Base-by-base conservation (phyloP, 164 flowering plant genomes). In the Vitis vinifera region DNA sequence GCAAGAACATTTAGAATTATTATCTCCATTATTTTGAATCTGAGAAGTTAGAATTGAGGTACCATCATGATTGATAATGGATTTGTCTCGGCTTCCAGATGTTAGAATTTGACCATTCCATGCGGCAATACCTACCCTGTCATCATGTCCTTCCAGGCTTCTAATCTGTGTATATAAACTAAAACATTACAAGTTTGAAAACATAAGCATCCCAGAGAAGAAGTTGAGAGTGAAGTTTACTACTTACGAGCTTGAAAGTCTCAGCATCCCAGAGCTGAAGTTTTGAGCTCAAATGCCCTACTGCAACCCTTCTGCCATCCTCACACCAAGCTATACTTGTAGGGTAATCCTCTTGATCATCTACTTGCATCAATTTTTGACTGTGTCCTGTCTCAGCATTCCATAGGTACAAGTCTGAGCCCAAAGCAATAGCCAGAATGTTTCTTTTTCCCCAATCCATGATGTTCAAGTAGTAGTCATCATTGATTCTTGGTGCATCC, bases 391-490 rank as follows among this genome's bases (percentile, higher is more conserved):
- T 79, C 50, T 63, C 65, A 15, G 81, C 66, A 59, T 83, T 82
- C 86, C 85, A 85, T 6, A 83, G 68, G 74, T 77, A 85, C 48
- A 82, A n/a, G 1, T 31, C 68, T 57, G 75, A 53, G 9, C 83
- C 85, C 79, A 87, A 71, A 52, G 80, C 88, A 62, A 83, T 73
- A 16, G 87, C 88, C 9, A 87, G 78, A 59, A 82, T 5, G 49
- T 87, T 83, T 75, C 75, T 80, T n/a, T 66, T 69, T 23, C 91
- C 86, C 91, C 91, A 87, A 56, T 85, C 87, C 68, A 87, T 68
- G 62, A 79, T 67, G 78, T 82, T 83, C 58, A 69, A 50, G 58
- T 87, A 85, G 77, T 44, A 87, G 63, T 87, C 80, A 48, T 82
- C 74, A 59, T 9, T 65, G 1, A 85, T 62, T 2, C 53, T 51